These are phyloP conservation scores for Boechera stricta DNA, from an alignment of 345 rosid species.

Conservation along the genomic window DNA sequence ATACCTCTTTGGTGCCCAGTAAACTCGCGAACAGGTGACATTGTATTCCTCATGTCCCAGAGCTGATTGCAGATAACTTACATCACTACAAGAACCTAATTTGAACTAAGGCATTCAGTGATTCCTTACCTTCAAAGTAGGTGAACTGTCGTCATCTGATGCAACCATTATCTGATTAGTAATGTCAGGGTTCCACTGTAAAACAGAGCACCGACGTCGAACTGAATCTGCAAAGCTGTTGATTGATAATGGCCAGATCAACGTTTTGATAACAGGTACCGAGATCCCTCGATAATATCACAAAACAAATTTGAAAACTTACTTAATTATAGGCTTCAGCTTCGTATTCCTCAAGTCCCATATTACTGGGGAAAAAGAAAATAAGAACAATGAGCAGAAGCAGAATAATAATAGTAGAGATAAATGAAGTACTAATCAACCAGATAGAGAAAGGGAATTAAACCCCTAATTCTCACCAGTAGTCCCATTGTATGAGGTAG, in stretches of 20 bases:
- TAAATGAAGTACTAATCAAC: neutral
- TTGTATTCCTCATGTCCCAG: constrained; percentile 96
- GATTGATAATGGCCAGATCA: constrained; percentile 39
- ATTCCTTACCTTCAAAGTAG: constrained; percentile 71
- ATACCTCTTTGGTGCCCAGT: constrained; percentile 94
- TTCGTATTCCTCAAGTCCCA: constrained; percentile 95
- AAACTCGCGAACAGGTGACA: constrained; percentile 90
- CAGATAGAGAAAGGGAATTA: constrained; percentile 5
- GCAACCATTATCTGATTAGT: constrained; percentile 98
- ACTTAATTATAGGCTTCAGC: constrained; percentile 85
- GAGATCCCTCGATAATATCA: neutral
- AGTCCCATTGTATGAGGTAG: constrained; percentile 92
- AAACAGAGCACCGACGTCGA: constrained; percentile 93
- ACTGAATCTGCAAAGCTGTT: constrained; percentile 89
- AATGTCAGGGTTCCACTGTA: constrained; percentile 99
- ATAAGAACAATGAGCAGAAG: constrained; percentile 16
- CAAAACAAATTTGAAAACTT: constrained; percentile 39
- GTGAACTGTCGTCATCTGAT: constrained; percentile 92
- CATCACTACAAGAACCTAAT: constrained; percentile 28
- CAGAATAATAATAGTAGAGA: constrained; percentile 2
- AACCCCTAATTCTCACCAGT: constrained; percentile 68
- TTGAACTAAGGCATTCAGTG: constrained; percentile 21
- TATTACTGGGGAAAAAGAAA: constrained; percentile 60
- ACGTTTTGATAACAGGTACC: constrained; percentile 20
- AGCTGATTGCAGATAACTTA: constrained; percentile 63